A percentile compares a stretch with the other conserved stretches of the same genome.
Evolutionary conservation across 495 filamentous ascomycete genomes (phyloP).

Genomic region (Annulohypoxylon bovei): DNA sequence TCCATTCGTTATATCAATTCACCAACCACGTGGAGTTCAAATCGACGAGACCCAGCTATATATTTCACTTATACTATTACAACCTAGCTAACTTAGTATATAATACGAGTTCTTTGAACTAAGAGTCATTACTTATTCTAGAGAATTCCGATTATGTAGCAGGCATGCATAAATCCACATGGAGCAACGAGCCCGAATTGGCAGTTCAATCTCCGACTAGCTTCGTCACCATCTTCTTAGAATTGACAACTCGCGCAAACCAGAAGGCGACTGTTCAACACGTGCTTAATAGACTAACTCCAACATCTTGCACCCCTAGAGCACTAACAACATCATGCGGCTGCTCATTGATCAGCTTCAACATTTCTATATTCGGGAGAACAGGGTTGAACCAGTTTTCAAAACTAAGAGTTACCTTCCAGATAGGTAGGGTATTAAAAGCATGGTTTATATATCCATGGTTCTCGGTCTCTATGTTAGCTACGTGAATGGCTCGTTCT

Average conservation of each 20-base stretch:
- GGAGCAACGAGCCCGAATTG: slow-evolving; percentile 22
- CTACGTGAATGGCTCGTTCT: not conserved
- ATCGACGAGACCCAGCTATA: not conserved
- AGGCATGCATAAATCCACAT: slow-evolving; percentile 11
- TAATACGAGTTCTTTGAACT: not conserved
- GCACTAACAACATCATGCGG: not conserved
- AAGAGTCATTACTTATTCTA: not conserved
- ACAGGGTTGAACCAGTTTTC: not conserved
- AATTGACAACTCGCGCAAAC: slow-evolving; percentile 21
- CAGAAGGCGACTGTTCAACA: slow-evolving; percentile 25
- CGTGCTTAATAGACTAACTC: slow-evolving; percentile 14
- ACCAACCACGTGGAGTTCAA: not conserved
- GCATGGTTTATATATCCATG: not conserved
- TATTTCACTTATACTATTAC: not conserved
- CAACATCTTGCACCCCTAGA: not conserved
- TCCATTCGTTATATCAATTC: not conserved
- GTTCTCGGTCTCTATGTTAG: not conserved
- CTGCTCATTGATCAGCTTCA: not conserved
- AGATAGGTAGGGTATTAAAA: not conserved
- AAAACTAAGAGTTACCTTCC: not conserved
- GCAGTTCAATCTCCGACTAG: slow-evolving; percentile 37
- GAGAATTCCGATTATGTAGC: not conserved
- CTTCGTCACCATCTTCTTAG: slow-evolving; percentile 26
- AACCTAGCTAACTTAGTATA: not conserved
- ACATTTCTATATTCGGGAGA: not conserved